Conservation (phyloP, 306 rosid genomes). For the Lagenaria siceraria region DNA sequence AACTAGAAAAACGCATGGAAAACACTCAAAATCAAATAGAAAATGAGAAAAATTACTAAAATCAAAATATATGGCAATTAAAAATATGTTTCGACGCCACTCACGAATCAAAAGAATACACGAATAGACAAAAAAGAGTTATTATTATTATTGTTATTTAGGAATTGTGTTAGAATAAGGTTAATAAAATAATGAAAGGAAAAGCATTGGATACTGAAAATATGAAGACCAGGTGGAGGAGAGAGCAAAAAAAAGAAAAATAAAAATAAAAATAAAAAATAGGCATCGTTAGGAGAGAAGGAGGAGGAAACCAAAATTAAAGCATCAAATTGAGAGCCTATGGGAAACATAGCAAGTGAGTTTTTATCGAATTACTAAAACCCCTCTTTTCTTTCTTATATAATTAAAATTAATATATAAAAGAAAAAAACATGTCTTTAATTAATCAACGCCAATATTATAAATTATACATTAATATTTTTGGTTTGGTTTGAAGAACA, state of each 20-base stretch:
- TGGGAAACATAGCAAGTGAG: conserved; percentile 9
- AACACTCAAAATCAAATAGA: no score
- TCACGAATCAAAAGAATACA: no score
- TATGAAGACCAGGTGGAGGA: background rate
- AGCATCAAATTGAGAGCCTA: conserved; percentile 11
- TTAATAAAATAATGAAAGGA: background rate
- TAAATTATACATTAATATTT: background rate
- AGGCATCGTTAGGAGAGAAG: background rate
- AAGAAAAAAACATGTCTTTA: background rate
- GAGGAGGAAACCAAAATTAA: background rate
- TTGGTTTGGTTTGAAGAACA: conserved; percentile 5
- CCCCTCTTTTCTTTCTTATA: background rate
- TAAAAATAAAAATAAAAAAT: background rate
- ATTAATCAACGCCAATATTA: background rate
- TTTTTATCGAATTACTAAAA: conserved; percentile 12
- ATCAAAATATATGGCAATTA: no score
- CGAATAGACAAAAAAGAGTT: no score
- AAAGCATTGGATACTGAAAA: background rate
- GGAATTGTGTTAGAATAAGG: background rate
- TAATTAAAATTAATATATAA: background rate
- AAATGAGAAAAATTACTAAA: no score
- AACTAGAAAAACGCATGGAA: no score
- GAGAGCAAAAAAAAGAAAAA: background rate
- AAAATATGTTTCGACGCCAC: no score
- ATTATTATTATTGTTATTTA: no score